Evolutionary conservation across 305 asterid genomes (phyloP).

Genomic region (Fraxinus dipetala): DNA sequence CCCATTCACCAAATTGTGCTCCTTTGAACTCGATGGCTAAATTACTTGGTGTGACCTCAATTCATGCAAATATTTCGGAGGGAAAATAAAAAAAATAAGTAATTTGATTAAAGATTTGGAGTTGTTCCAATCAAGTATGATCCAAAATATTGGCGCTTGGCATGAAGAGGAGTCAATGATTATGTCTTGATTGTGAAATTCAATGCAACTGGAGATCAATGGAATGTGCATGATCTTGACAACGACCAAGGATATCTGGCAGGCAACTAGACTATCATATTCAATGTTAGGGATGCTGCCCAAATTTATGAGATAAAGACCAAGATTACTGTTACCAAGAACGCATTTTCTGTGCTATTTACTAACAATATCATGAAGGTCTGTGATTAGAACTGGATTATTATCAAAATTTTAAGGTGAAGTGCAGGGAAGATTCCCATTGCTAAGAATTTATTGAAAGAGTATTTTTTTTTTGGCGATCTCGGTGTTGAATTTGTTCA

Average conservation of each 20-base stretch:
- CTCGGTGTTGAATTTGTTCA: neutral
- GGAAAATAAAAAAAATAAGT: neutral
- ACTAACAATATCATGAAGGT: neutral
- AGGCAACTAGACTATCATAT: neutral
- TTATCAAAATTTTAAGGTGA: neutral
- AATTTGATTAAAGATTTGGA: neutral
- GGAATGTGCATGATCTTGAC: neutral
- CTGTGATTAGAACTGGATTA: neutral
- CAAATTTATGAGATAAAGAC: neutral
- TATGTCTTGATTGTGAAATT: conserved; percentile 1
- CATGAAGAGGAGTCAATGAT: conserved; percentile 1
- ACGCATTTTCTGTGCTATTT: neutral
- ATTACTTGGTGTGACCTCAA: neutral
- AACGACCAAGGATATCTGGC: neutral
- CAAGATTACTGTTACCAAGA: neutral
- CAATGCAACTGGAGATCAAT: neutral
- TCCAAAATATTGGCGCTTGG: neutral
- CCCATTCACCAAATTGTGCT: neutral
- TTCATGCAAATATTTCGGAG: neutral
- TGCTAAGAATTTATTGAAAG: neutral
- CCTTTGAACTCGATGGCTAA: neutral
- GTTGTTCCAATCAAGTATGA: neutral
- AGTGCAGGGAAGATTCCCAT: neutral
- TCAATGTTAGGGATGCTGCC: neutral
- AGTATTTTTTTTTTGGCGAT: neutral